Conservation (phyloP, 2,329 filamentous ascomycete species). For the Microdochium bolleyi region DNA sequence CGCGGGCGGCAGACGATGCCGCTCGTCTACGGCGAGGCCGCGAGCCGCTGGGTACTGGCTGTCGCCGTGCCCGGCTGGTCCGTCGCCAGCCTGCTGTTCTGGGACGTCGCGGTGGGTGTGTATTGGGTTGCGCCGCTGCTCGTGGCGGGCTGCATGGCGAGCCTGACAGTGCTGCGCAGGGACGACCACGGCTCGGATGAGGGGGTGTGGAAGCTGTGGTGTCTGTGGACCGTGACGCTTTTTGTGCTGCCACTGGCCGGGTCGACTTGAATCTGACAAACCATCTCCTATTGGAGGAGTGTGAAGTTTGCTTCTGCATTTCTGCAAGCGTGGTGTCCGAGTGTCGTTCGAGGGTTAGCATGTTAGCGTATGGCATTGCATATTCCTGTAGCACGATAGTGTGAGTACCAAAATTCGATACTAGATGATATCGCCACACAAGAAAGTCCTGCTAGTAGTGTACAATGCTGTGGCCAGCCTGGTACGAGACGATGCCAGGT, state of each 20-base stretch:
- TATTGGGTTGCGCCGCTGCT: constrained; percentile 1
- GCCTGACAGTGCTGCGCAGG: background rate
- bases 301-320: background rate
- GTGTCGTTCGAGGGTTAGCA: too few species aligned
- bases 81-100: constrained; percentile 2
- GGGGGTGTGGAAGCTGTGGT: background rate
- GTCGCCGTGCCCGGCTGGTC: constrained; percentile 3
- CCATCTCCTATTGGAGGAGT: background rate
- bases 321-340: too few species aligned
- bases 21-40: constrained; percentile 14
- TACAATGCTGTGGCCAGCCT: too few species aligned
- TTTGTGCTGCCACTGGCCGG: background rate
- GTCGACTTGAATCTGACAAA: background rate
- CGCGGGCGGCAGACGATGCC: constrained; percentile 16
- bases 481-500: too few species aligned
- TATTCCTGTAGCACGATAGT: too few species aligned
- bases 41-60: constrained; percentile 2
- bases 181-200: constrained; percentile 1
- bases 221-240: background rate
- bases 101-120: background rate
- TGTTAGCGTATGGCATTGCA: too few species aligned
- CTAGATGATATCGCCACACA: too few species aligned
- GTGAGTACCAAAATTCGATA: too few species aligned
- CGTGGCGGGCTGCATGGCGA: background rate
- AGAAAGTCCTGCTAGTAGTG: too few species aligned